Evolutionary conservation across 441 rosid genomes (phyloP).

Genomic region (Hura crepitans): DNA sequence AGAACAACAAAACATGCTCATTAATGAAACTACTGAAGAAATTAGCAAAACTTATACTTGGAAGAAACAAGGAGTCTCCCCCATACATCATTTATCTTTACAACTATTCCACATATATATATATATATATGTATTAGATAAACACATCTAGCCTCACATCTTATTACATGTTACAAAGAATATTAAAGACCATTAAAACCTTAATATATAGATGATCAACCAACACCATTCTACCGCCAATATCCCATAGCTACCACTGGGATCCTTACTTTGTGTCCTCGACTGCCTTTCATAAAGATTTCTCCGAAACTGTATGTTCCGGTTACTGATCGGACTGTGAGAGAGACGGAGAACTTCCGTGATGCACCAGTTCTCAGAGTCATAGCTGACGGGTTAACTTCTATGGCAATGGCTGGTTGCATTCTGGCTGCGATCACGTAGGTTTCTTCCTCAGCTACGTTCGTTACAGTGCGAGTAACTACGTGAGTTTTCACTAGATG

Average conservation of each 20-base stretch:
- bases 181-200: slow-evolving; percentile 43
- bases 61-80: slow-evolving; percentile 37
- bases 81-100: slow-evolving; percentile 34
- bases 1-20: background rate
- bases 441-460: slow-evolving; percentile 81
- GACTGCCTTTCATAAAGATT: slow-evolving; percentile 76
- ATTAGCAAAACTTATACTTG: slow-evolving; percentile 40
- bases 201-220: slow-evolving; percentile 15
- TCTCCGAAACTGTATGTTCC: slow-evolving; percentile 82
- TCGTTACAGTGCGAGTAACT: slow-evolving; percentile 70
- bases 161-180: slow-evolving; percentile 65
- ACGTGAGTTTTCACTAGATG: slow-evolving; percentile 65
- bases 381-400: slow-evolving; percentile 80
- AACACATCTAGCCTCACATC: slow-evolving; percentile 37
- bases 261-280: slow-evolving; percentile 82
- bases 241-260: slow-evolving; percentile 86
- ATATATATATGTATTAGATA: slow-evolving; percentile 29
- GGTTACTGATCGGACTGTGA: slow-evolving; percentile 58
- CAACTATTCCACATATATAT: slow-evolving; percentile 39
- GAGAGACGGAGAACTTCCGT: slow-evolving; percentile 56
- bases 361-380: slow-evolving; percentile 65
- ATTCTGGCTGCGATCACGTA: slow-evolving; percentile 68
- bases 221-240: slow-evolving; percentile 40
- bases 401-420: slow-evolving; percentile 80
- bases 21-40: slow-evolving; percentile 24